Percentiles rank a stretch among this genome's conserved stretches.
Conservation (phyloP, 139 green algal genomes). For the Haematococcus lacustris region DNA sequence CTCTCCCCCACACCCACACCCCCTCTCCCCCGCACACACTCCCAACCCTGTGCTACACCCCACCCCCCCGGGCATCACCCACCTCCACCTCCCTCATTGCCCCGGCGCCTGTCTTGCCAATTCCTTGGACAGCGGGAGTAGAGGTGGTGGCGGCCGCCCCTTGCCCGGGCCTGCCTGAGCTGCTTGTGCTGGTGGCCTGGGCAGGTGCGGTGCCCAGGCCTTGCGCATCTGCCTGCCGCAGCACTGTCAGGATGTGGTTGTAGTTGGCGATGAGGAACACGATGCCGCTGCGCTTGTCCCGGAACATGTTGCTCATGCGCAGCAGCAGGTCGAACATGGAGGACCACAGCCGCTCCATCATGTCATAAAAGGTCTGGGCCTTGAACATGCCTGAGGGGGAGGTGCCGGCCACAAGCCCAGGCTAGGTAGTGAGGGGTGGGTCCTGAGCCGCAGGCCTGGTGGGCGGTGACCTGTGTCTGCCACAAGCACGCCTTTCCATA, state of each 20-base stretch:
- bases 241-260: conserved; percentile 61
- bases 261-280: conserved; percentile 95
- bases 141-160: background rate
- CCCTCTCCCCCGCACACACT: no score
- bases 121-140: no score
- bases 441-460: background rate
- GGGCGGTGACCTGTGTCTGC: background rate
- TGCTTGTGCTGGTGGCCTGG: no score
- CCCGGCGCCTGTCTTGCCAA: conserved; percentile 45
- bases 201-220: no score
- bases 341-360: conserved; percentile 48
- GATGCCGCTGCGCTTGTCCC: conserved; percentile 51
- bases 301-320: conserved; percentile 54
- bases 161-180: background rate
- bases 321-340: conserved; percentile 52
- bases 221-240: no score
- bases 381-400: conserved; percentile 43
- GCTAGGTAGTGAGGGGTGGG: no score
- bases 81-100: conserved; percentile 81
- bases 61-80: no score
- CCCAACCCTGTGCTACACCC: no score
- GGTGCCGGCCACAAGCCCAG: no score
- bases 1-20: no score
- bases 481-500: no score
- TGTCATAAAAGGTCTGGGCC: conserved; percentile 41